Evolutionary conservation across 2,329 filamentous ascomycete species (phyloP).

Genomic region (Claviceps citrina): DNA sequence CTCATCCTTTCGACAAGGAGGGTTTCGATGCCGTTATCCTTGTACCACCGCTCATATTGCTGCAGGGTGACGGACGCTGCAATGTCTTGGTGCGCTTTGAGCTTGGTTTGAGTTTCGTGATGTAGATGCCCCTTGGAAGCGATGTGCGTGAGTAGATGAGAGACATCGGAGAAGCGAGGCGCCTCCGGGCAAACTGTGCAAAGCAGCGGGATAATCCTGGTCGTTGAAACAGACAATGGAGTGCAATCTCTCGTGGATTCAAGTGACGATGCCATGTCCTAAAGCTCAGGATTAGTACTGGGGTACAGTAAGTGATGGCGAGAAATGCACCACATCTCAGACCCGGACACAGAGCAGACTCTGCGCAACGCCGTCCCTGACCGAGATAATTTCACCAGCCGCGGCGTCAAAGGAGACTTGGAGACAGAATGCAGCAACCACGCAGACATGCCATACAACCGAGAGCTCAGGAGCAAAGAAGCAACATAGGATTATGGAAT

Average conservation of each 20-base stretch:
- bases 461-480: constrained; percentile 11
- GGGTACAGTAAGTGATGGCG: constrained; percentile 9
- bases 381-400: not conserved
- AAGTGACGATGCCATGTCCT: constrained; percentile 25
- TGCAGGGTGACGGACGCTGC: constrained; percentile 47
- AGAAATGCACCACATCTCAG: constrained; percentile 5
- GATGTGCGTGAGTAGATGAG: constrained; percentile 82
- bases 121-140: constrained; percentile 85
- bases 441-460: constrained; percentile 5
- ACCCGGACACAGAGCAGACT: constrained; percentile 1
- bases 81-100: constrained; percentile 53
- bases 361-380: not conserved
- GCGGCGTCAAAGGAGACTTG: not conserved
- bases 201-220: constrained; percentile 45
- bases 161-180: constrained; percentile 75
- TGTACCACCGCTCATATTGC: constrained; percentile 67
- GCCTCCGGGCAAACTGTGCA: constrained; percentile 74
- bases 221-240: constrained; percentile 11
- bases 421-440: constrained; percentile 16
- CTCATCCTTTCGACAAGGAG: constrained; percentile 66
- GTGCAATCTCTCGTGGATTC: constrained; percentile 10
- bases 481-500: constrained; percentile 9
- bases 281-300: constrained; percentile 4
- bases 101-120: constrained; percentile 65
- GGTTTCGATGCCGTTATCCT: constrained; percentile 50